phyloP scores from a whole-genome alignment of 306 rosid species.

The Hippophae rhamnoides region DNA sequence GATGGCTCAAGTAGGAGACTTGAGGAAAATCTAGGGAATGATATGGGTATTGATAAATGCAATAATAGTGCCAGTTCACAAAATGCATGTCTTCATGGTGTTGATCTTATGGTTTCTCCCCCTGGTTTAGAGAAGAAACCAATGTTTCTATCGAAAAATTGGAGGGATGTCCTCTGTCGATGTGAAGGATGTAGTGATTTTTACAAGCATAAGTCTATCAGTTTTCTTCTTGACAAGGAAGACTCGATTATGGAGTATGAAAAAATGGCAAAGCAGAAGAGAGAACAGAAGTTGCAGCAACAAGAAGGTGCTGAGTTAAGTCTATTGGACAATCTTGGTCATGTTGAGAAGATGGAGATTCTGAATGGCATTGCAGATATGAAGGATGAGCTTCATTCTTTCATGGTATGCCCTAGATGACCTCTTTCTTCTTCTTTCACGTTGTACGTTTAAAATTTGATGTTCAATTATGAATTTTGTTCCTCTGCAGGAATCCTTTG shows the following conservation, averaged over 20 bases:
- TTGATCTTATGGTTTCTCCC: slow-evolving; percentile 33
- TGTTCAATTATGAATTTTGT: slow-evolving; percentile 14
- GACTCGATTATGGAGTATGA: slow-evolving; percentile 87
- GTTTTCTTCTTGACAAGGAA: slow-evolving; percentile 72
- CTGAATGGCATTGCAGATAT: slow-evolving; percentile 87
- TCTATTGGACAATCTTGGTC: slow-evolving; percentile 70
- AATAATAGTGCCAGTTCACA: slow-evolving; percentile 19
- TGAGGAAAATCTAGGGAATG: slow-evolving; percentile 32
- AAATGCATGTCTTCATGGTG: slow-evolving; percentile 50
- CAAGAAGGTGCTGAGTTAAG: slow-evolving; percentile 70
- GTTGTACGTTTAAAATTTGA: not conserved
- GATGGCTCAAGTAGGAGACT: slow-evolving; percentile 23
- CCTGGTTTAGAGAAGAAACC: slow-evolving; percentile 42
- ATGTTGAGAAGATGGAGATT: slow-evolving; percentile 86
- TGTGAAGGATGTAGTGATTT: slow-evolving; percentile 51
- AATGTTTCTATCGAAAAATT: slow-evolving; percentile 73
- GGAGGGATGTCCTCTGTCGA: slow-evolving; percentile 80
- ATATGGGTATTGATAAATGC: slow-evolving; percentile 17
- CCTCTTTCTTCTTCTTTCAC: not conserved
- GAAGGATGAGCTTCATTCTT: slow-evolving; percentile 76
- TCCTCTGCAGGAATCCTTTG: slow-evolving; percentile 65
- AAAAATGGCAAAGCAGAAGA: slow-evolving; percentile 69
- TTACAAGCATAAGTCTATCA: slow-evolving; percentile 49
- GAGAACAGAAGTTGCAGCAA: slow-evolving; percentile 74
- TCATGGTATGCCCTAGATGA: slow-evolving; percentile 49